Evolutionary conservation across 148 eudicot genomes (phyloP).

Genomic region (Amaranthus palmeri): DNA sequence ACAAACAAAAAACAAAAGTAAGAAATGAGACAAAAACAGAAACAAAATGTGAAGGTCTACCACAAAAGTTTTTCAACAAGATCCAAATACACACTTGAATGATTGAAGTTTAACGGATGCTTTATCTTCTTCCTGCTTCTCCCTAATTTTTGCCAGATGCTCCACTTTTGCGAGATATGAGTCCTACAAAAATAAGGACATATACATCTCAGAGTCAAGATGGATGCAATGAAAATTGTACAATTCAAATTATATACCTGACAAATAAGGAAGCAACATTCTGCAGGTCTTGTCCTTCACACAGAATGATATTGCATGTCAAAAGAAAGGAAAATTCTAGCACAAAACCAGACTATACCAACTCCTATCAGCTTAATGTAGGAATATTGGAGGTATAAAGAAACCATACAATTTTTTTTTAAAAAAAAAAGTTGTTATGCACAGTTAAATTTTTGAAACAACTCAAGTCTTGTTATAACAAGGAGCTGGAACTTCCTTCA

Average conservation of each 20-base stretch:
- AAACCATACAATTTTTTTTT: not conserved
- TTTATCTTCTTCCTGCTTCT: slow-evolving; percentile 77
- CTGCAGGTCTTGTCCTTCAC: slow-evolving; percentile 8
- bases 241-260: slow-evolving; percentile 8
- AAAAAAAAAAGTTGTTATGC: no score
- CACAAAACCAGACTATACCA: not conserved
- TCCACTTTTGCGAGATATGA: slow-evolving; percentile 52
- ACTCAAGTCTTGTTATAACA: not conserved
- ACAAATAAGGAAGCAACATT: not conserved
- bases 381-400: not conserved
- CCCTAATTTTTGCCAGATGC: slow-evolving; percentile 58
- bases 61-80: not conserved
- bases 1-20: slow-evolving; percentile 6
- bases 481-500: not conserved
- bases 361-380: not conserved
- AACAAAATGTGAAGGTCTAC: not conserved
- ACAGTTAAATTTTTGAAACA: no score
- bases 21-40: not conserved
- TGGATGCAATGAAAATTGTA: slow-evolving; percentile 2
- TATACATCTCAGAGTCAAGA: slow-evolving; percentile 2
- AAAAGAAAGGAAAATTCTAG: slow-evolving; percentile 4
- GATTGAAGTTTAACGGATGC: slow-evolving; percentile 70
- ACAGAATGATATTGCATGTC: slow-evolving; percentile 1
- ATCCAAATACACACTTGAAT: slow-evolving; percentile 41
- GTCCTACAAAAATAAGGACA: slow-evolving; percentile 37